Evolutionary conservation across 805 yeast genomes (phyloP).

Genomic region (Wickerhamomyces hampshirensis): DNA sequence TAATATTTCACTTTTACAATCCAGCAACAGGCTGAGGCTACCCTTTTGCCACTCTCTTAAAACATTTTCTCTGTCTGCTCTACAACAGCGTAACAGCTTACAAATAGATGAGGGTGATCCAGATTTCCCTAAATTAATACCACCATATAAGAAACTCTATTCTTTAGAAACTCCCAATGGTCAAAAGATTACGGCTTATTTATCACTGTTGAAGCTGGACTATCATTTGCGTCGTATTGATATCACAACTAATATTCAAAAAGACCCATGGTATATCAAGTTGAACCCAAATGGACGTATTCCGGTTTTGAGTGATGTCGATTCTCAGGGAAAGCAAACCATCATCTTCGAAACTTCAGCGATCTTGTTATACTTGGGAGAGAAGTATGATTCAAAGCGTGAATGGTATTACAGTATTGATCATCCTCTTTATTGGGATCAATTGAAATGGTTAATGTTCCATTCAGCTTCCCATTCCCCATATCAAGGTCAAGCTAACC

Average conservation of each 20-base stretch:
- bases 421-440: conserved; percentile 43
- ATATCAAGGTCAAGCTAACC: conserved; percentile 56
- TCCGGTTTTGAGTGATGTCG: conserved; percentile 44
- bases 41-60: too few species aligned
- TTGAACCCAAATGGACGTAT: conserved; percentile 61
- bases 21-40: too few species aligned
- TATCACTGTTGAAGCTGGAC: conserved; percentile 28
- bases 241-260: conserved; percentile 39
- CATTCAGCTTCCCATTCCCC: conserved; percentile 60
- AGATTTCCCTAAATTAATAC: conserved; percentile 23
- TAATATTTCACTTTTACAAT: too few species aligned
- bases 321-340: conserved; percentile 35
- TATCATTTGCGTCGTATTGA: conserved; percentile 37
- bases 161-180: conserved; percentile 40
- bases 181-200: conserved; percentile 31
- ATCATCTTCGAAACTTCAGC: conserved; percentile 58
- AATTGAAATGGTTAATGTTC: conserved; percentile 49
- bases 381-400: conserved; percentile 52
- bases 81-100: too few species aligned
- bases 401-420: conserved; percentile 34
- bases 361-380: conserved; percentile 53
- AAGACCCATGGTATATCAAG: conserved; percentile 51
- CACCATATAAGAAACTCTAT: conserved; percentile 42
- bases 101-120: conserved; percentile 31
- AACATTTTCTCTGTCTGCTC: too few species aligned